Evolutionary conservation across 352 stramenopile species (phyloP), one percentile per base, ranked within the genome.

Genomic region (Globisporangium perplexum): DNA sequence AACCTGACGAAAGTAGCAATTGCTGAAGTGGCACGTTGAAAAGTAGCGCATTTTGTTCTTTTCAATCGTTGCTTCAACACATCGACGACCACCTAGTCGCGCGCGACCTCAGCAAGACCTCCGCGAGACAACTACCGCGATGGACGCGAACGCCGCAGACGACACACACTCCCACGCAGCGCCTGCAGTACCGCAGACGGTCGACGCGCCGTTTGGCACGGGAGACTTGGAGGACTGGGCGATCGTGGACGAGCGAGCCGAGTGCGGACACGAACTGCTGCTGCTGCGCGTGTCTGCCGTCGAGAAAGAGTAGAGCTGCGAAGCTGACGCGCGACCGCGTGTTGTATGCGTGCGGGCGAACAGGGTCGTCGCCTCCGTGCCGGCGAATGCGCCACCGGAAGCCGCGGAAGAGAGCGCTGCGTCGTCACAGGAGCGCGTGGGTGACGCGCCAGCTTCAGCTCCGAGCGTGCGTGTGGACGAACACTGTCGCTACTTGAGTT

Each of bases 241-340:
- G 44, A 54, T 91, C 50, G 81, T 91, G 55, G 71, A 87, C 47
- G 74, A 87, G 31, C 64, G 83, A 7, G 74, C 77, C 14, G 75
- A 89, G 80, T 91, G 68, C 53, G 70, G 26, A 26, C 17, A 20
- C 30, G 15, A 6, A 12, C 17, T 22, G n/a, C 17, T 5, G 18
- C 30, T 53, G 3, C 7, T 15, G n/a, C 18, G 17, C 20, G 3
- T 48, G 38, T 17, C n/a, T n/a, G n/a, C n/a, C n/a, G 15, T 8
- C 23, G 41, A 14, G 1, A 12, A 35, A 18, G 10, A n/a, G 20
- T 47, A 43, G 30, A 28, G 11, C 12, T 28, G n/a, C 15, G 28
- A 38, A 5, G 15, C 33, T 50, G 47, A 51, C n/a, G n/a, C 8
- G 8, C n/a, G n/a, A n/a, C n/a, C n/a, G n/a, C n/a, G n/a, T n/a